Evolutionary conservation across 345 rosid species (phyloP), one percentile per base, ranked within the genome.

Genomic region (Gossypium australe): DNA sequence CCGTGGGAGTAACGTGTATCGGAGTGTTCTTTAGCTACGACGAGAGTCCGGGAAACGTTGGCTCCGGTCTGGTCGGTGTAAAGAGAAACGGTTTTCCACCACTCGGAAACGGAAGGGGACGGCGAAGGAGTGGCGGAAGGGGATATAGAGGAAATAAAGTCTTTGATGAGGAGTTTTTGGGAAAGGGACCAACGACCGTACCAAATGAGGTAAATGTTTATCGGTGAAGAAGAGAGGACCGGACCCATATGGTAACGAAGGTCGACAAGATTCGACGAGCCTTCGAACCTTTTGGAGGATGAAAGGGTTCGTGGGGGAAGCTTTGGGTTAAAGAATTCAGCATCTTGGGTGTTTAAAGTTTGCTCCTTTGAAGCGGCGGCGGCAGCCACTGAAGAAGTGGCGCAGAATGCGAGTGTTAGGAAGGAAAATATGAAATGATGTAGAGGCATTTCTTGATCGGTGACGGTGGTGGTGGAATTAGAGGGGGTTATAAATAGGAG

Each of bases 231-330:
- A 4, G 99, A 88, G 60, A 95, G 96, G 2, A 95, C 99, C 0
- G 99, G 99, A 17, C 99, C 99, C 99, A 95, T 95, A 67, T 95
- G 99, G 91, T 95, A 95, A 0, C 92, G 90, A 79, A 95, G 97
- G 22, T 89, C 79, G 67, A 95, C 82, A 0, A 95, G 70, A 62
- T 91, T 82, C 0, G 99, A 95, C 1, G 99, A 95, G 67, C 99
- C 99, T 79, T 95, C 98, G 74, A 80, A 89, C 74, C 82, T 88
- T 74, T 93, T 93, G 0, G 89, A 86, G 4, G 88, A 11, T 9
- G 98, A 76, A 67, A 91, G 87, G 43, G 90, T 56, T 70, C 84
- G 62, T 1, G 89, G 97, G 0, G 98, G 97, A 9, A 89, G 90
- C 44, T 89, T 89, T 1, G 98, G 98, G 90, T 94, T 94, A 14